Base-by-base conservation (phyloP, 768 basidiomycete genomes). In the Suillus decipiens region DNA sequence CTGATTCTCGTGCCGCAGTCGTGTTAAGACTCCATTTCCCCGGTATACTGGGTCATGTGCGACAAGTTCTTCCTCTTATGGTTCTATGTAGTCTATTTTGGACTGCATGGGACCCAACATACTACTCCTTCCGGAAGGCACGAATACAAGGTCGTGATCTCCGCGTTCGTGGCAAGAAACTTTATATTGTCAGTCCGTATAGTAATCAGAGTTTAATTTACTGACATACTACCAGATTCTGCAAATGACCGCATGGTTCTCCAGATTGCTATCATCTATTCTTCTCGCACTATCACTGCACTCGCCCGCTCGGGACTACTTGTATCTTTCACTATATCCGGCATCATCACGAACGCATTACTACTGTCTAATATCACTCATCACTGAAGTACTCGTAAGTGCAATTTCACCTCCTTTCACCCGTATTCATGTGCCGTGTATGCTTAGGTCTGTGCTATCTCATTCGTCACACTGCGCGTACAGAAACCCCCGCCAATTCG, bases 31-130 rank as follows among this genome's bases (percentile, higher is more conserved):
- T 60, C 47, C 34, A 63, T 28, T 72, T 71, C 37, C 68, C 75
- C 8, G 64, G 5, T 59, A 45, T 37, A 6, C 61, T 72, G 14
- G 34, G 62, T 1, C 53, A 72, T 39, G 51, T 77, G 43, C 69
- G 75, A 57, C 82, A 83, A 11, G 64, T 72, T 5, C 76, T 89
- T 58, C 87, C 90, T 2, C 34, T 79, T 4, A 50, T 90, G 22
- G 75, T 80, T 34, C 50, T 87, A 1, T 12, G 85, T 17, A 93
- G 93, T 22, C 70, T 95, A 17, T 69, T 89, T 7, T 96, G 94
- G 89, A 86, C 87, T 0, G 86, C 82, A 1, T 96, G 95, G 95
- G 88, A 96, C 71, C 94, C 93, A 14, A 90, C 90, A 22, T 94
- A 93, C 73, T 75, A 82, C 28, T 78, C 83, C 11, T 77, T 84